Evolutionary conservation across 805 yeast species (phyloP), one percentile per base, ranked within the genome.

Genomic region (Kuraishia ogatae): DNA sequence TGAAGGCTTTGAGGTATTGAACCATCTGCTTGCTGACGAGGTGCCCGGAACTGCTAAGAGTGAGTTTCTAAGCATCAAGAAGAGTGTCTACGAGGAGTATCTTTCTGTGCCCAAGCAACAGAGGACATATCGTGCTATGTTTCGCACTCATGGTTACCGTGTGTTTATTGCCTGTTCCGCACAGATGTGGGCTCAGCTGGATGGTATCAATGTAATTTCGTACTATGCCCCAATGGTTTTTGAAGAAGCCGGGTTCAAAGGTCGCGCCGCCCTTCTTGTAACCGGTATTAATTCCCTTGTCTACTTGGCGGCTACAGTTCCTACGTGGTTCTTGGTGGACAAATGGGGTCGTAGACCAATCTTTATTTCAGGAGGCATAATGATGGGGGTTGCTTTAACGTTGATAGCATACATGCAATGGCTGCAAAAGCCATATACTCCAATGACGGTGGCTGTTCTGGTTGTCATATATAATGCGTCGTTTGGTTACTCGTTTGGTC

Each of bases 401-500:
- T 60, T 78, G 24, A 87, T 89, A 48, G 81, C 96, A 0, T 78
- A 80, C 64, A 81, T 82, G 50, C 72, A 82, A 69, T 79, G 76
- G 60, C 61, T 80, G 39, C 78, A 80, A 59, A 63, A 68, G 15
- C 66, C 77, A 4, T 63, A 72, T 56, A 89, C 96, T 1, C 88
- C 96, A 13, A 74, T 77, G 21, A 65, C 80, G 57, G 96, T 89
- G 48, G 97, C 89, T 2, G 66, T 80, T 5, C 78, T 87, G 59
- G 96, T 90, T 22, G 79, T 90, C 49, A 66, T 88, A 15, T 88
- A 84, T 71, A 89, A 89, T 63, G 90, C 94, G 2, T 82, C 84
- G 0, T 90, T 90, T 70, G 97, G 96, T 7, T 84, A 83, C 64
- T 83, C 92, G 48, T 91, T 94, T 92, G 97, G 97, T 11, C 96